phyloP scores from a whole-genome alignment of 148 eudicot species.

The Arbutus unedo region DNA sequence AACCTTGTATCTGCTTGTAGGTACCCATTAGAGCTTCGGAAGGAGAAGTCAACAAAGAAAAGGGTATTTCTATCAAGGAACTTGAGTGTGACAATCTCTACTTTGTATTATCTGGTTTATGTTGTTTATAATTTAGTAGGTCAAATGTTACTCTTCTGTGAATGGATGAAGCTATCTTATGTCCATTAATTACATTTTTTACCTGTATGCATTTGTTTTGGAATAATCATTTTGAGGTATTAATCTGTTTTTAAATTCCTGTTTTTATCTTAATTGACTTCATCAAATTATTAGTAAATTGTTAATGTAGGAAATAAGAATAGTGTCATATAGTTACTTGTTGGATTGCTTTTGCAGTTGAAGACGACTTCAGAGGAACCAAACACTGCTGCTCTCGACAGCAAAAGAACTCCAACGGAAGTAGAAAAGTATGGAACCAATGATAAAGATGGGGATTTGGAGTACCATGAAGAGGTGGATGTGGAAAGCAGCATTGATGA shows the following conservation, averaged over 20 bases:
- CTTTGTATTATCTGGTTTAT: background rate
- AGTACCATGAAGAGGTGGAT: constrained; percentile 44
- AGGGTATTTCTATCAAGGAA: constrained; percentile 48
- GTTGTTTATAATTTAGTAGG: background rate
- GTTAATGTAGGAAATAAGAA: constrained; percentile 11
- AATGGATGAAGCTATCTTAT: background rate
- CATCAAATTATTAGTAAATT: background rate
- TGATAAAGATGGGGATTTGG: constrained; percentile 42
- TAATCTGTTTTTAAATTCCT: background rate
- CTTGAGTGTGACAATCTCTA: background rate
- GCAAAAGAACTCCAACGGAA: constrained; percentile 31
- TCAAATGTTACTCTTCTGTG: background rate
- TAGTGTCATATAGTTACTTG: constrained; percentile 9
- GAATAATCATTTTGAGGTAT: background rate
- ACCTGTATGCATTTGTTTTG: background rate
- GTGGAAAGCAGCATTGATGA: constrained; percentile 46
- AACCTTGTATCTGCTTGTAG: constrained; percentile 31
- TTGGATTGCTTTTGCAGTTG: constrained; percentile 41
- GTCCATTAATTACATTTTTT: background rate
- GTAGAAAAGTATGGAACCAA: constrained; percentile 25
- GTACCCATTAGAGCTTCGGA: constrained; percentile 97
- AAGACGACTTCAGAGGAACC: constrained; percentile 44
- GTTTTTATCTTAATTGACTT: background rate
- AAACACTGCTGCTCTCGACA: constrained; percentile 20
- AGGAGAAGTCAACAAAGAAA: constrained; percentile 75